Percentiles rank a stretch among this genome's conserved stretches.
Evolutionary conservation across 2,329 filamentous ascomycete genomes (phyloP).

Genomic region (Trichoderma gracile): DNA sequence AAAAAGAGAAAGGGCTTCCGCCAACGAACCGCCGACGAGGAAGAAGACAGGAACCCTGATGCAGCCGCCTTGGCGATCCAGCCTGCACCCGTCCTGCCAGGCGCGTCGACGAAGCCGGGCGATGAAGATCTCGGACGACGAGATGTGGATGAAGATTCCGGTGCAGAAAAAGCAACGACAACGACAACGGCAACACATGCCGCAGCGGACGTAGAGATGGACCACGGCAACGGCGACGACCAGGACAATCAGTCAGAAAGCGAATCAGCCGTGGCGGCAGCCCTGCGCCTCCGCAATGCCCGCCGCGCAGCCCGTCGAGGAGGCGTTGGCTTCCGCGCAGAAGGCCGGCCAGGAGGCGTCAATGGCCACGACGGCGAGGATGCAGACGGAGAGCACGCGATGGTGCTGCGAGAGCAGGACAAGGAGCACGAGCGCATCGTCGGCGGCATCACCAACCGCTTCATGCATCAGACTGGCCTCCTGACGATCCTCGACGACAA

Average conservation of each 20-base stretch:
- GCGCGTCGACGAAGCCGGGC: background rate
- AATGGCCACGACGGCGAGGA: constrained; percentile 19
- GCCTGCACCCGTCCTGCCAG: background rate
- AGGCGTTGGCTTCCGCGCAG: constrained; percentile 58
- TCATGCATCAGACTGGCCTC: constrained; percentile 71
- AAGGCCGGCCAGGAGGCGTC: constrained; percentile 27
- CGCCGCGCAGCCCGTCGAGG: constrained; percentile 52
- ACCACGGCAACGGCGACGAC: constrained; percentile 29
- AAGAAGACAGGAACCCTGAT: background rate
- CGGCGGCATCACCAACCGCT: constrained; percentile 50
- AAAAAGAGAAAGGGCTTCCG: constrained; percentile 64
- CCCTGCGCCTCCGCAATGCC: constrained; percentile 54
- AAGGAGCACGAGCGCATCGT: constrained; percentile 31
- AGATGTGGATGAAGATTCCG: constrained; percentile 29
- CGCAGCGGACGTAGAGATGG: background rate
- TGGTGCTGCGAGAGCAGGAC: constrained; percentile 27
- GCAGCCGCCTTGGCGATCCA: background rate
- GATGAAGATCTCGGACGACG: background rate
- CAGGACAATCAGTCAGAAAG: constrained; percentile 23
- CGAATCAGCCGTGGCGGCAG: constrained; percentile 48
- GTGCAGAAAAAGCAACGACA: background rate
- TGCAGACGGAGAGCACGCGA: constrained; percentile 8
- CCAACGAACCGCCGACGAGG: constrained; percentile 43
- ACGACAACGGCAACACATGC: background rate
- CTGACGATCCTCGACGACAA: constrained; percentile 66